Percentiles rank a stretch among this genome's conserved stretches.
These are phyloP conservation scores for Didymella segeticola DNA, from an alignment of 2,329 filamentous ascomycete genomes.

Conservation along the genomic window DNA sequence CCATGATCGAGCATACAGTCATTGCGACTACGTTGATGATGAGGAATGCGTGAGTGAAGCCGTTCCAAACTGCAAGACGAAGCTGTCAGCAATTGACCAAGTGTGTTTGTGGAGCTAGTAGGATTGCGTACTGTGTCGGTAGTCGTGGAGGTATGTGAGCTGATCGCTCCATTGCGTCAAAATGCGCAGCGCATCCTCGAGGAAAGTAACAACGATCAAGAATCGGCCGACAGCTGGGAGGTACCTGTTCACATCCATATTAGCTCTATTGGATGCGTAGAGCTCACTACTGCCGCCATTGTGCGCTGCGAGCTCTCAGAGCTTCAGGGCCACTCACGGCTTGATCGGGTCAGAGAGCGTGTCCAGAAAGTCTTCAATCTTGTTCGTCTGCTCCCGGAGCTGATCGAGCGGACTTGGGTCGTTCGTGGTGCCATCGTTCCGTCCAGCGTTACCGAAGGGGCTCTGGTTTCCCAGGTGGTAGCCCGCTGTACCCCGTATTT, in stretches of 20 bases:
- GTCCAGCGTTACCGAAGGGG: slow-evolving; percentile 70
- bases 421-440: slow-evolving; percentile 63
- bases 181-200: slow-evolving; percentile 95
- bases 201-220: slow-evolving; percentile 96
- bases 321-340: slow-evolving; percentile 70
- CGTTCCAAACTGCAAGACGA: slow-evolving; percentile 73
- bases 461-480: slow-evolving; percentile 82
- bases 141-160: slow-evolving; percentile 89
- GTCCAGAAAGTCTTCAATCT: slow-evolving; percentile 94
- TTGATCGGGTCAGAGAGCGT: slow-evolving; percentile 88
- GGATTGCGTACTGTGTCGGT: slow-evolving; percentile 76
- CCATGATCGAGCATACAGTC: slow-evolving; percentile 78
- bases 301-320: slow-evolving; percentile 5
- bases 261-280: slow-evolving; percentile 26
- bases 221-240: slow-evolving; percentile 95
- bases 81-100: slow-evolving; percentile 28
- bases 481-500: slow-evolving; percentile 71
- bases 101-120: background rate
- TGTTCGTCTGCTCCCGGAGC: slow-evolving; percentile 94
- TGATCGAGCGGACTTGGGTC: slow-evolving; percentile 83
- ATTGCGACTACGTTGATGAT: slow-evolving; percentile 89
- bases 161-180: slow-evolving; percentile 98
- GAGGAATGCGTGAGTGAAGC: slow-evolving; percentile 91
- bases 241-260: slow-evolving; percentile 65
- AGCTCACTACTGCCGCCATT: slow-evolving; percentile 1